Evolutionary conservation across 2,329 filamentous ascomycete genomes (phyloP), one percentile per base, ranked within the genome.

Genomic region (Scedosporium aurantiacum): DNA sequence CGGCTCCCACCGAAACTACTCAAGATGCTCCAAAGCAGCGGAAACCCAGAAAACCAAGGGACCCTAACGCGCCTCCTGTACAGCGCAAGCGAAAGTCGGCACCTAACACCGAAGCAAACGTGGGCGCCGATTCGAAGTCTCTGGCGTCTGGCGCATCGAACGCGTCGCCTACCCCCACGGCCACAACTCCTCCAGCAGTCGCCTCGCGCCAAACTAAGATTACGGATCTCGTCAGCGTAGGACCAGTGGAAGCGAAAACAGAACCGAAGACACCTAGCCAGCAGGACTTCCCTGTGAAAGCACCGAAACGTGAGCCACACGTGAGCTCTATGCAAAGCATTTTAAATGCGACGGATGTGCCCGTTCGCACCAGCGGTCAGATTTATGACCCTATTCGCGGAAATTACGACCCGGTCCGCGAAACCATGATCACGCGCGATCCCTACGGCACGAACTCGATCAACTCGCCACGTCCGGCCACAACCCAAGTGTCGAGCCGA

Each of bases 341-440:
- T 57, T 71, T 84, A 37, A 85, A 84, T 64, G 73, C 74, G 54
- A 64, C 73, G 64, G 63, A 76, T 52, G 69, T 75, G 18, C 77
- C 79, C 7, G 75, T 79, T 57, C 78, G 87, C 58, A 86, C 87
- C 14, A 89, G 88, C 68, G 88, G 91, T 52, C 89, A 91, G 69
- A 90, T 88, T 68, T 97, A 94, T 74, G 92, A 97, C 72, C 92
- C 92, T 0, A 91, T 96, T 65, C 84, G 92, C 56, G 90, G 88
- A n/a, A 85, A 82, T 65, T 87, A 85, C 66, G 84, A 87, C 66
- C 83, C 83, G 1, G 78, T 86, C 57, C 77, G 83, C 50, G 84
- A 83, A 68, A 89, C 83, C 2, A 83, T 87, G 70, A 68, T 82
- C 55, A 67, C 79, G 65, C 75, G 80, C 70, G 74, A 82, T 73